A percentile compares a stretch with the other conserved stretches of the same genome.
These are phyloP conservation scores for Aspergillus melleus DNA, from an alignment of 2,329 filamentous ascomycete genomes.

Conservation along the genomic window DNA sequence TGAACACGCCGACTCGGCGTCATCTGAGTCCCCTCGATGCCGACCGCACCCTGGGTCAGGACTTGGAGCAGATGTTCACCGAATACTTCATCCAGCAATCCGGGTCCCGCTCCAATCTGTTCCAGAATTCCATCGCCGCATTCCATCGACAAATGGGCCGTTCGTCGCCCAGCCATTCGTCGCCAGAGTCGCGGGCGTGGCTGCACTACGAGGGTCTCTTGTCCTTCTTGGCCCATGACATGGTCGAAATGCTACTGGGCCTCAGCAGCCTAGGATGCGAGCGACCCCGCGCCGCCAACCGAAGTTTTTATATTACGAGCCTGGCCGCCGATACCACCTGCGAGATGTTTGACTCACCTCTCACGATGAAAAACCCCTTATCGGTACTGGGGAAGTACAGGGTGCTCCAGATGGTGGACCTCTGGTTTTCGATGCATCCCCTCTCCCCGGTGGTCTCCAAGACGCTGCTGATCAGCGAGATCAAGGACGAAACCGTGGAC, in stretches of 20 bases:
- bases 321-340: neutral
- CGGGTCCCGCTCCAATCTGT: neutral
- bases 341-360: neutral
- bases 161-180: neutral
- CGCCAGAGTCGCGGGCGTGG: neutral
- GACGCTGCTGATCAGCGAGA: slow-evolving; percentile 3
- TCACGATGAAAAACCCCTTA: neutral
- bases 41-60: neutral
- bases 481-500: neutral
- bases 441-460: slow-evolving; percentile 5
- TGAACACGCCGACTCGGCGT: neutral
- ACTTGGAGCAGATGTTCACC: slow-evolving; percentile 4
- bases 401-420: slow-evolving; percentile 1
- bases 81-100: slow-evolving; percentile 2
- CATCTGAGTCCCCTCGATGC: neutral
- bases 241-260: neutral
- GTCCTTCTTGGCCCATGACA: slow-evolving; percentile 1
- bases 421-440: slow-evolving; percentile 6
- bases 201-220: neutral
- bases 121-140: slow-evolving; percentile 1
- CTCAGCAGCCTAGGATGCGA: neutral
- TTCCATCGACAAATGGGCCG: neutral
- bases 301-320: neutral
- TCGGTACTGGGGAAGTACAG: neutral
- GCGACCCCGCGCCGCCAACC: neutral